Percentiles rank a stretch among this genome's conserved stretches.
Evolutionary conservation across 495 filamentous ascomycete genomes (phyloP).

Genomic region (Tuber brumale): DNA sequence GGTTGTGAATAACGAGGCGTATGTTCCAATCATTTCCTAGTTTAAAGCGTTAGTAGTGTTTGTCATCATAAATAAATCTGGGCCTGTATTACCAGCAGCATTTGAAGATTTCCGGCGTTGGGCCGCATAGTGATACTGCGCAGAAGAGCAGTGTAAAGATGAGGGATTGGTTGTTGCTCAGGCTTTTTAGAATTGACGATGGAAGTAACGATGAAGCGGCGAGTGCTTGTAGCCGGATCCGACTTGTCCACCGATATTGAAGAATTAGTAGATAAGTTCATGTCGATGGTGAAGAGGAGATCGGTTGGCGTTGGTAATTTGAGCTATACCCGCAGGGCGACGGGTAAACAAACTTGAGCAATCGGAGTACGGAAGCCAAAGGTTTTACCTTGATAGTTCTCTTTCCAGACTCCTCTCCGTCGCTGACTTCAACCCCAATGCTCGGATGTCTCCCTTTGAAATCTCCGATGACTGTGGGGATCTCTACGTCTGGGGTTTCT

Average conservation of each 20-base stretch:
- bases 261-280: slow-evolving; percentile 17
- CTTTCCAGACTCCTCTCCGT: slow-evolving; percentile 8
- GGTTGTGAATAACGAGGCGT: slow-evolving; percentile 26
- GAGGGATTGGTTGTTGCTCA: slow-evolving; percentile 23
- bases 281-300: slow-evolving; percentile 35
- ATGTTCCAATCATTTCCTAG: slow-evolving; percentile 37
- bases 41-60: slow-evolving; percentile 3
- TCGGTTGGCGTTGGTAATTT: slow-evolving; percentile 30
- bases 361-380: background rate
- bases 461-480: slow-evolving; percentile 10
- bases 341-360: background rate
- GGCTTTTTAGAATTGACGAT: slow-evolving; percentile 31
- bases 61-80: background rate
- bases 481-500: slow-evolving; percentile 2
- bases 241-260: slow-evolving; percentile 12
- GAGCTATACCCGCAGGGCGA: slow-evolving; percentile 16
- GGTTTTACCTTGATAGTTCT: slow-evolving; percentile 23
- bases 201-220: slow-evolving; percentile 38
- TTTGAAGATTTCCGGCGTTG: slow-evolving; percentile 34
- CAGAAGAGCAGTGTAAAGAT: slow-evolving; percentile 33
- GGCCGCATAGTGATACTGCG: slow-evolving; percentile 33
- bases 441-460: slow-evolving; percentile 7
- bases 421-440: slow-evolving; percentile 6
- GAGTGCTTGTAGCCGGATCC: slow-evolving; percentile 27
- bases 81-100: slow-evolving; percentile 24